Conservation (phyloP, 257 asterid genomes). For the Ehretia macrophylla region DNA sequence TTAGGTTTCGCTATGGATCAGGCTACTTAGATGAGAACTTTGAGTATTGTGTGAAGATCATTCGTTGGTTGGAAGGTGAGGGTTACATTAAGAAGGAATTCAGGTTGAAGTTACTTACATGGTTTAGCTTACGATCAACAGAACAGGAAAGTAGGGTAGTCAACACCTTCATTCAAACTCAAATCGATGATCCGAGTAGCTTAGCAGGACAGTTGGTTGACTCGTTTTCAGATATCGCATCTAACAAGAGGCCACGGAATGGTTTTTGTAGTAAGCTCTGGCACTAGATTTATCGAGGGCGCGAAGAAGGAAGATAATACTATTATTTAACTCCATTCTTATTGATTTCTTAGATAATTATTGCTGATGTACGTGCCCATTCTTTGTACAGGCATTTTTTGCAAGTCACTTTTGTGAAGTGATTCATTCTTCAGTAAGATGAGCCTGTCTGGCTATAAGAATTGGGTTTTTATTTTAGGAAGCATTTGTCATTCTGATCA, state of each 20-base stretch:
- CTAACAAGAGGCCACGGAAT: constrained; percentile 41
- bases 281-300: constrained; percentile 28
- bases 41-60: constrained; percentile 78
- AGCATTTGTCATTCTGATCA: not conserved
- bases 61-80: constrained; percentile 88
- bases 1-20: constrained; percentile 36
- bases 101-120: constrained; percentile 78
- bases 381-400: constrained; percentile 30
- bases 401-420: constrained; percentile 13
- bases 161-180: constrained; percentile 73
- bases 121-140: constrained; percentile 87
- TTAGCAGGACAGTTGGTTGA: constrained; percentile 73
- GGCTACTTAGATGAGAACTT: constrained; percentile 72
- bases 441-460: constrained; percentile 9
- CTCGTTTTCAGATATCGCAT: constrained; percentile 38
- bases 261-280: constrained; percentile 48
- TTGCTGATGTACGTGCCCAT: constrained; percentile 21
- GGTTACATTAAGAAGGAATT: constrained; percentile 73
- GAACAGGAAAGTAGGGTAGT: constrained; percentile 93
- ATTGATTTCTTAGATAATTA: constrained; percentile 12
- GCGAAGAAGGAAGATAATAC: constrained; percentile 1
- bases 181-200: constrained; percentile 70
- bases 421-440: constrained; percentile 20
- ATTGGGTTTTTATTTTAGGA: constrained; percentile 2
- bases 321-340: constrained; percentile 7